Percentiles rank a stretch among this genome's conserved stretches.
phyloP scores from a whole-genome alignment of 768 basidiomycete species.

The Russula sp. region DNA sequence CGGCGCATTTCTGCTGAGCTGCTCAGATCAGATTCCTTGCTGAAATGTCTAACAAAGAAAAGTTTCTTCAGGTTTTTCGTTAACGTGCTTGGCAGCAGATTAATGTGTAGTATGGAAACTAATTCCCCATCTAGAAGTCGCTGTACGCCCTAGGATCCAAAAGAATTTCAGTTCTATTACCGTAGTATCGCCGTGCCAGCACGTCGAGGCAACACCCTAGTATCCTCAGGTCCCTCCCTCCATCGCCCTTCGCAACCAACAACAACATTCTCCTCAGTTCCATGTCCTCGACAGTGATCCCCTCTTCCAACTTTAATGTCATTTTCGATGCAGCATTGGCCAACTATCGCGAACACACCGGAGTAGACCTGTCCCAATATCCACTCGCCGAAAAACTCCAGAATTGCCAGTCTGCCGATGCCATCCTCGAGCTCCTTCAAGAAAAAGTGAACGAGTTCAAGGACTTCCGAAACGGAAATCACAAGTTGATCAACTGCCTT shows the following conservation, averaged over 20 bases:
- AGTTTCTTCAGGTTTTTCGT: too few relatives aligned
- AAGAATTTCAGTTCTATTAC: too few relatives aligned
- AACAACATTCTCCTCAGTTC: background rate
- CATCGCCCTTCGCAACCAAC: background rate
- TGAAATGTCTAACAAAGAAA: too few relatives aligned
- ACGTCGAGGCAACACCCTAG: too few relatives aligned
- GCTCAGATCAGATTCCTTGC: too few relatives aligned
- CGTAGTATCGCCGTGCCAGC: too few relatives aligned
- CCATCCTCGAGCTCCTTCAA: background rate
- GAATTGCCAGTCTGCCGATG: background rate
- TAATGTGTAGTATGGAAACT: too few relatives aligned
- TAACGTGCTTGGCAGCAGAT: too few relatives aligned
- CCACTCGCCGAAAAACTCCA: background rate
- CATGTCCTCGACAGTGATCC: background rate
- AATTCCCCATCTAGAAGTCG: too few relatives aligned
- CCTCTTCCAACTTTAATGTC: background rate
- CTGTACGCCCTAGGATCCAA: too few relatives aligned
- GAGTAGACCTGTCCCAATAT: slow-evolving; percentile 5
- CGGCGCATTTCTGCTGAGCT: too few relatives aligned
- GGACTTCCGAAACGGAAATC: background rate
- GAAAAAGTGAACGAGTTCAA: background rate
- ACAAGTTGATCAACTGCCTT: background rate
- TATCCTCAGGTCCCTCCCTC: background rate
- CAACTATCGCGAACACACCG: background rate
- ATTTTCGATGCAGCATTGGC: background rate